A percentile compares a stretch with the other conserved stretches of the same genome.
Evolutionary conservation across 768 basidiomycete species (phyloP).

Genomic region (Termitomyces sp.): DNA sequence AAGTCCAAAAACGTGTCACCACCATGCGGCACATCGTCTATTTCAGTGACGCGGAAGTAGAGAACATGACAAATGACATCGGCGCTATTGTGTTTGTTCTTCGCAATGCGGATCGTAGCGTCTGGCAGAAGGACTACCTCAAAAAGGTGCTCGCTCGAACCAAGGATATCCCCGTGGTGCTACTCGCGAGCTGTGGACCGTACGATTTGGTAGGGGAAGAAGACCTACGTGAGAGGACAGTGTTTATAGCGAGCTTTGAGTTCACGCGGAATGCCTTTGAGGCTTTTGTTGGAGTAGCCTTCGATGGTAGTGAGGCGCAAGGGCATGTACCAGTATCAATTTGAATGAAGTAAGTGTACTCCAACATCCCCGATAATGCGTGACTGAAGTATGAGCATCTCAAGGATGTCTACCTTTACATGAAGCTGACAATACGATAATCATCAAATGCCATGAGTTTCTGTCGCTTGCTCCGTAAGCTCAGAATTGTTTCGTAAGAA

Average conservation of each 20-base stretch:
- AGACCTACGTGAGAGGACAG: constrained; percentile 20
- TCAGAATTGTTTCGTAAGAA: no score
- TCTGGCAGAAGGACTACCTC: constrained; percentile 51
- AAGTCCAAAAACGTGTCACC: constrained; percentile 28
- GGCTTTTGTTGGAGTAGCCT: constrained; percentile 42
- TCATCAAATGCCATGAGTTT: no score
- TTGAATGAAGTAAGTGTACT: background rate
- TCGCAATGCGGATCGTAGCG: constrained; percentile 48
- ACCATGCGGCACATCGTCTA: constrained; percentile 48
- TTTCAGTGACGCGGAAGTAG: constrained; percentile 7
- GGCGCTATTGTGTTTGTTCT: constrained; percentile 49
- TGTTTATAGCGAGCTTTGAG: constrained; percentile 55
- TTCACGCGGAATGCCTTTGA: constrained; percentile 51
- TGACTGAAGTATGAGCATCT: background rate
- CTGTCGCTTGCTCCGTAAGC: no score
- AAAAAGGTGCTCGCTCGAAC: constrained; percentile 20
- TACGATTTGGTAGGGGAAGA: constrained; percentile 48
- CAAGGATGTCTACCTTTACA: no score
- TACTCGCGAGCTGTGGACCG: constrained; percentile 63
- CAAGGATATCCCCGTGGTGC: constrained; percentile 31
- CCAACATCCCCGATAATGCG: background rate
- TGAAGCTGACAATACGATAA: no score
- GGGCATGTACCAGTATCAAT: constrained; percentile 9
- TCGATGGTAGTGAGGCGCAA: constrained; percentile 22
- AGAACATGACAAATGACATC: constrained; percentile 12